phyloP scores from a whole-genome alignment of 306 rosid species.

The Prunus mongolica region DNA sequence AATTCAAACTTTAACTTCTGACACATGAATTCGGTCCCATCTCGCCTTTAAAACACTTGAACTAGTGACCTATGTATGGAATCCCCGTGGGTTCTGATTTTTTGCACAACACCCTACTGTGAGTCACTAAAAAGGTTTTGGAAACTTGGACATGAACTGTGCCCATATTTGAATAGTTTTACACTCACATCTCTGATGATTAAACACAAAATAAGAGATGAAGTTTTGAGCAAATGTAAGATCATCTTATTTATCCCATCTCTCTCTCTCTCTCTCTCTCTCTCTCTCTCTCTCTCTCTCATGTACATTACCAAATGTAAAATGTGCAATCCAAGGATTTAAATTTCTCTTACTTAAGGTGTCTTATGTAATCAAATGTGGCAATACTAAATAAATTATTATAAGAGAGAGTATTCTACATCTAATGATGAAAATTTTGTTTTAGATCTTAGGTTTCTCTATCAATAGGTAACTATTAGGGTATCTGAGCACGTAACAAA shows the following conservation, averaged over 20 bases:
- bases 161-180: neutral
- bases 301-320: neutral
- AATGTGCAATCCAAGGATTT: neutral
- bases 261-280: neutral
- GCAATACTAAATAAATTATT: too few relatives aligned
- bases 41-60: conserved; percentile 8
- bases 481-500: neutral
- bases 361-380: neutral
- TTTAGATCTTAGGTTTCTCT: too few relatives aligned
- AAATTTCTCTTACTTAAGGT: neutral
- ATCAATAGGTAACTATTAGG: too few relatives aligned
- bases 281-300: neutral
- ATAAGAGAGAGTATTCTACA: too few relatives aligned
- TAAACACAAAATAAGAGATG: neutral
- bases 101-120: neutral
- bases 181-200: too few relatives aligned
- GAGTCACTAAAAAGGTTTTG: neutral
- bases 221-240: neutral
- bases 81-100: conserved; percentile 10
- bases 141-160: neutral
- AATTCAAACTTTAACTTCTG: conserved; percentile 32
- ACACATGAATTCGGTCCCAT: conserved; percentile 25
- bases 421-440: too few relatives aligned
- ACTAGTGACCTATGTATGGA: neutral
- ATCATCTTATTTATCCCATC: neutral